phyloP scores from a whole-genome alignment of 345 rosid genomes.

The Gynandropsis gynandra region DNA sequence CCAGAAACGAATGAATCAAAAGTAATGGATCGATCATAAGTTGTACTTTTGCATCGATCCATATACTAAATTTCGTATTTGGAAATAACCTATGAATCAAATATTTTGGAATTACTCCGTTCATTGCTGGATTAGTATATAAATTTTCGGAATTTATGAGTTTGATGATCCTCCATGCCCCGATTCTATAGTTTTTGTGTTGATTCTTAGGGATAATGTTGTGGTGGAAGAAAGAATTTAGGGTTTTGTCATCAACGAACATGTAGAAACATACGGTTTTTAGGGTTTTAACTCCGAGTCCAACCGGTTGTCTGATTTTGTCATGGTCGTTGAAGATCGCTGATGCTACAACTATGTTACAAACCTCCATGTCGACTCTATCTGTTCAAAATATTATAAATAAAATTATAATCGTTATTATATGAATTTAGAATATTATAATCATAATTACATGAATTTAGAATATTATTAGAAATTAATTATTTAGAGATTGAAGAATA shows the following conservation, averaged over 20 bases:
- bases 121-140: conserved; percentile 80
- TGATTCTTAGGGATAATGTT: conserved; percentile 33
- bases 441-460: no score
- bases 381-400: conserved; percentile 37
- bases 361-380: conserved; percentile 64
- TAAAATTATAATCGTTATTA: no score
- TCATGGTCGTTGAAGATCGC: conserved; percentile 91
- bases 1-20: conserved; percentile 59
- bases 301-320: conserved; percentile 75
- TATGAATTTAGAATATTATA: not conserved
- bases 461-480: not conserved
- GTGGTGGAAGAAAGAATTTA: conserved; percentile 39
- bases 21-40: conserved; percentile 71
- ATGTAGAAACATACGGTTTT: conserved; percentile 67
- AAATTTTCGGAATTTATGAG: conserved; percentile 28
- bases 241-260: conserved; percentile 68
- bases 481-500: no score
- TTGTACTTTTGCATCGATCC: conserved; percentile 89
- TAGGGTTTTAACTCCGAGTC: conserved; percentile 65
- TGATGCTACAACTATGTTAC: conserved; percentile 74
- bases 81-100: conserved; percentile 78
- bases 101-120: conserved; percentile 81
- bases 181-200: conserved; percentile 26
- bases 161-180: conserved; percentile 65
- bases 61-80: conserved; percentile 70